Evolutionary conservation across 148 eudicot genomes (phyloP).

Genomic region (Talinum fruticosum): DNA sequence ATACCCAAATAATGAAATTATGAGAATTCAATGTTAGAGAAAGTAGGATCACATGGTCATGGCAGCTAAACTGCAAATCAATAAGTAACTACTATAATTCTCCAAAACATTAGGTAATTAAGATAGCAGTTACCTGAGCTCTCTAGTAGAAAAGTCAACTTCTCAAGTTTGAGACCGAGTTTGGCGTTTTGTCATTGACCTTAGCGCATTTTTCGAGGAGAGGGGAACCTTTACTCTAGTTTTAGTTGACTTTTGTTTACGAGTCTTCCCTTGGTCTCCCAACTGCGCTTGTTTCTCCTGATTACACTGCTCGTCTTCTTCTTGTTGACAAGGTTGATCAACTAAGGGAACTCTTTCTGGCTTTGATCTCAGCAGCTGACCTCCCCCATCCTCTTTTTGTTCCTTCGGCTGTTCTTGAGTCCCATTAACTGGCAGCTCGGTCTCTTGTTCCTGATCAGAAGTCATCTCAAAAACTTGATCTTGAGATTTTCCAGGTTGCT

Average conservation of each 20-base stretch:
- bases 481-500: not conserved
- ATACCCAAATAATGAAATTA: not conserved
- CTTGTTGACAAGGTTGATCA: not conserved
- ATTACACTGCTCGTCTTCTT: slow-evolving; percentile 2
- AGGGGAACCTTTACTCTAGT: slow-evolving; percentile 21
- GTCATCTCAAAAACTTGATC: not conserved
- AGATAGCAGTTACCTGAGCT: slow-evolving; percentile 7
- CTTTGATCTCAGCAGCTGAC: not conserved
- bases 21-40: not conserved
- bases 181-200: slow-evolving; percentile 23
- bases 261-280: slow-evolving; percentile 6
- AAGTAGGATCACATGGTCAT: not conserved
- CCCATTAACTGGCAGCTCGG: not conserved
- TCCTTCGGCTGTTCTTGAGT: not conserved
- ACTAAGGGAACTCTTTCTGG: not conserved
- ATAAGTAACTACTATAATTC: not conserved
- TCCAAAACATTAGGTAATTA: not conserved
- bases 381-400: not conserved
- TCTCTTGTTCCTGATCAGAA: slow-evolving; percentile 7
- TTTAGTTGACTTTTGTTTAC: slow-evolving; percentile 18
- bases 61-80: not conserved
- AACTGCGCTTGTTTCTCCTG: slow-evolving; percentile 10
- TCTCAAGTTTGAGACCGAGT: slow-evolving; percentile 10
- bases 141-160: slow-evolving; percentile 1
- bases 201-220: slow-evolving; percentile 19